Evolutionary conservation across 192 early-diverging fungal species (phyloP), one percentile per base, ranked within the genome.

Genomic region (Physocladia obscura): DNA sequence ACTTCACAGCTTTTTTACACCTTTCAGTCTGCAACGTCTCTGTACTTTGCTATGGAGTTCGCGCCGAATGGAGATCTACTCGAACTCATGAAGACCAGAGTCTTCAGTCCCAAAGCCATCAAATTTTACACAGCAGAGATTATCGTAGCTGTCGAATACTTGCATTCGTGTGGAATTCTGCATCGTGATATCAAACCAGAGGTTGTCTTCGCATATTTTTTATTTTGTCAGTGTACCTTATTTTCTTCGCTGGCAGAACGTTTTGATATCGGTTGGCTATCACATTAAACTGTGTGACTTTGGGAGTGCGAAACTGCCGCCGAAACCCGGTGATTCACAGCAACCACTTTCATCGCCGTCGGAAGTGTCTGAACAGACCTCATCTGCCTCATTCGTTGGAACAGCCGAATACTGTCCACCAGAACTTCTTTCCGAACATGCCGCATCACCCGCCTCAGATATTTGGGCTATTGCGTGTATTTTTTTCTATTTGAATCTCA

Each of bases 371-470:
- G 76, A 90, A 56, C 87, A 92, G 62, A 58, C 26, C 8, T 44
- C 40, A 13, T 44, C 40, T 34, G n/a, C n/a, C n/a, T 98, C 95
- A 0, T 98, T 98, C 83, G 97, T 99, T 1, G 97, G 97, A 32
- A 99, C 97, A 3, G 96, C 97, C 15, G 97, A 99, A 84, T 99
- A 99, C 78, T 95, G 96, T 24, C 94, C 94, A 2, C 97, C 96
- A 0, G 97, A 99, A 77, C 81, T 99, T 39, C 81, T 99, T 29
- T 93, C 88, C 24, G 94, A 97, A 72, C 90, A 92, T 47, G 84
- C 88, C 0, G 90, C 91, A 2, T 74, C 73, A 0, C 37, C 57
- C 37, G 64, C 74, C 21, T 84, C 79, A 0, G 84, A 86, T 67
- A 50, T 86, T 1, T 86, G 51, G 92, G 88, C 82, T 76, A 83